Evolutionary conservation across 306 rosid genomes (phyloP), one percentile per base, ranked within the genome.

Genomic region (Lathyrus tuberosus): DNA sequence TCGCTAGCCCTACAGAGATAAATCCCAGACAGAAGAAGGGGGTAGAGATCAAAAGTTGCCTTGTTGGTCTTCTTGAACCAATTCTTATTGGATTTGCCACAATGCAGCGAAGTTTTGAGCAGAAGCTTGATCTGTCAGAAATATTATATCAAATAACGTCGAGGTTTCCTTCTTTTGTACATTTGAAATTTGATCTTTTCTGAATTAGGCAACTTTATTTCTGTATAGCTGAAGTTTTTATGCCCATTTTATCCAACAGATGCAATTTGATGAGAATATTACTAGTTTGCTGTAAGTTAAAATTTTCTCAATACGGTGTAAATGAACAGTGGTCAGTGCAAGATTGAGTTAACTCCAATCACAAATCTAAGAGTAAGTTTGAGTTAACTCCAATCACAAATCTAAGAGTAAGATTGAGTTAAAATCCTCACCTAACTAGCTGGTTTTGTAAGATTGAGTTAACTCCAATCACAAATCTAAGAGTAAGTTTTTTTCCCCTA

Each of bases 21-120:
- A 93, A 86, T 80, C 98, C 98, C 41, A 88, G 96, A 78, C 98
- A 93, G 71, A 93, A 86, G 84, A 90, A 88, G 86, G 88, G 81
- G 30, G 76, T 92, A 70, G 98, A 93, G 81, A 82, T 93, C 81
- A 93, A 86, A 86, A 90, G 98, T 74, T 93, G 98, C 75, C 98
- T 93, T 71, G 96, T 93, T 79, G 98, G 98, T 78, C 96, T 93
- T 63, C 98, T 93, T 78, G 98, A 93, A 79, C 96, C 98, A 24
- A 86, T 93, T 84, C 96, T 93, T 62, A 85, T 93, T 80, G 98
- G 98, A 80, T 93, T 93, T 83, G 82, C 95, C 48, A 90, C 98
- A 40, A 93, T 93, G 98, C 98, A 90, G 84, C 93, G 82, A 84
- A 83, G 90, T 74, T 93, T 93, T 78, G 93, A 88, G 83, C 98